Evolutionary conservation across 2,329 filamentous ascomycete species (phyloP).

Genomic region (Claviceps sp.): DNA sequence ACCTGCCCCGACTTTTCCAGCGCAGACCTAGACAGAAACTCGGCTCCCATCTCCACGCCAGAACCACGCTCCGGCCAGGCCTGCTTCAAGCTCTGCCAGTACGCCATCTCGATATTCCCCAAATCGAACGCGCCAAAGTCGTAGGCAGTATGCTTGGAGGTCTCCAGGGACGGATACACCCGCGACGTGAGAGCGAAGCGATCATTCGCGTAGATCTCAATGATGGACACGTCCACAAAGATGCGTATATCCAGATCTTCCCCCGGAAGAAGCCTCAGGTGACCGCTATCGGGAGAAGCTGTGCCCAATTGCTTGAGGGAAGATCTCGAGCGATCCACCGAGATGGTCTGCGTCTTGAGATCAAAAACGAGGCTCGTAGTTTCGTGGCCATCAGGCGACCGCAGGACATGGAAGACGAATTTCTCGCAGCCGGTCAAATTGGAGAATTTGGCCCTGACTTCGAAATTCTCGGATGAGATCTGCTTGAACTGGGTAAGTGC

Average conservation of each 20-base stretch:
- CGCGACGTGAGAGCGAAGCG: constrained; percentile 12
- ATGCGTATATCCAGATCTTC: constrained; percentile 10
- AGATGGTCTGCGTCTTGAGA: constrained; percentile 6
- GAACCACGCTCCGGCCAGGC: constrained; percentile 4
- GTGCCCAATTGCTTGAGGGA: constrained; percentile 6
- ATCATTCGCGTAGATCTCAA: constrained; percentile 12
- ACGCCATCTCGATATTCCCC: constrained; percentile 1
- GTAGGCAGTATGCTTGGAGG: not conserved
- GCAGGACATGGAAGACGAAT: constrained; percentile 4
- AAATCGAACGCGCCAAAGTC: constrained; percentile 4
- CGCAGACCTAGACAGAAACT: constrained; percentile 1
- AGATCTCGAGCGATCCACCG: constrained; percentile 9
- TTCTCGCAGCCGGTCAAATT: constrained; percentile 2
- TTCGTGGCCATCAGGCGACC: constrained; percentile 5
- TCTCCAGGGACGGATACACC: constrained; percentile 10
- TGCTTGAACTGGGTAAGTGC: not conserved
- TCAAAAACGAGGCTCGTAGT: constrained; percentile 10
- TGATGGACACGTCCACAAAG: constrained; percentile 11
- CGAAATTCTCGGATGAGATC: constrained; percentile 3
- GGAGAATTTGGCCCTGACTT: constrained; percentile 4
- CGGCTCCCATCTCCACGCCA: constrained; percentile 2
- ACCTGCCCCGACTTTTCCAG: not conserved
- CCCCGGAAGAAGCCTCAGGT: constrained; percentile 4
- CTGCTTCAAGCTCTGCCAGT: constrained; percentile 1
- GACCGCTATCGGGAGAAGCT: not conserved